Evolutionary conservation across 352 stramenopile species (phyloP).

Genomic region (Phytophthora uliginosa): DNA sequence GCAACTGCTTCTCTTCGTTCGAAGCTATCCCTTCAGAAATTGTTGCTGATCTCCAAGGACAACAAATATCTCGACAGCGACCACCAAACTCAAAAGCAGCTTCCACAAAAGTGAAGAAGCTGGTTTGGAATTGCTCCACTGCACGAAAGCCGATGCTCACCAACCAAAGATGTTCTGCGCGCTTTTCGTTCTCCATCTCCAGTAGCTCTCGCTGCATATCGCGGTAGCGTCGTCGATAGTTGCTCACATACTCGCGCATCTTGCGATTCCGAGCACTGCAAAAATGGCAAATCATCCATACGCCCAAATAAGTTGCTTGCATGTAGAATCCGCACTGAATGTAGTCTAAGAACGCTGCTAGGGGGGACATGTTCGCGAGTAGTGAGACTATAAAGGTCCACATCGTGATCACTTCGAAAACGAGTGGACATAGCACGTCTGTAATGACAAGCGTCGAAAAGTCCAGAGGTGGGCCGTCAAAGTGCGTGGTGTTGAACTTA

Average conservation of each 20-base stretch:
- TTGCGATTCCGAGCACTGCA: constrained; percentile 87
- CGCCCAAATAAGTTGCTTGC: constrained; percentile 68
- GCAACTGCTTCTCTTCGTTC: constrained; percentile 36
- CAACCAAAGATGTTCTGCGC: constrained; percentile 86
- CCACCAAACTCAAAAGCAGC: constrained; percentile 41
- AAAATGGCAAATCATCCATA: constrained; percentile 91
- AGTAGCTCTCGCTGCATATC: constrained; percentile 78
- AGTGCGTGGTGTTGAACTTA: constrained; percentile 82
- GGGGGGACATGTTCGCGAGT: constrained; percentile 68
- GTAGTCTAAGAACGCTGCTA: constrained; percentile 86
- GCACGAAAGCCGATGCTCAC: constrained; percentile 87
- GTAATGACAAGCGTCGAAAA: constrained; percentile 89
- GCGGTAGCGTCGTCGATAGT: constrained; percentile 82
- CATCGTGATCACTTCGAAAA: constrained; percentile 86
- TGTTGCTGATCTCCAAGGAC: constrained; percentile 5
- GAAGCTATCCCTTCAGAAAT: constrained; percentile 11
- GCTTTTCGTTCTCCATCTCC: constrained; percentile 85
- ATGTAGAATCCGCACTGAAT: constrained; percentile 87
- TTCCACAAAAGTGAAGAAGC: constrained; percentile 67
- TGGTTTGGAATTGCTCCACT: constrained; percentile 75
- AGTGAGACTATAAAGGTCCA: constrained; percentile 72
- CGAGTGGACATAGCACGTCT: constrained; percentile 83
- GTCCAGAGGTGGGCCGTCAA: constrained; percentile 83
- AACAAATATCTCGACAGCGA: constrained; percentile 24
- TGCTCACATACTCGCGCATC: constrained; percentile 91